Evolutionary conservation across 164 flowering plant genomes (phyloP), one percentile per base, ranked within the genome.

Genomic region (Santalum album): DNA sequence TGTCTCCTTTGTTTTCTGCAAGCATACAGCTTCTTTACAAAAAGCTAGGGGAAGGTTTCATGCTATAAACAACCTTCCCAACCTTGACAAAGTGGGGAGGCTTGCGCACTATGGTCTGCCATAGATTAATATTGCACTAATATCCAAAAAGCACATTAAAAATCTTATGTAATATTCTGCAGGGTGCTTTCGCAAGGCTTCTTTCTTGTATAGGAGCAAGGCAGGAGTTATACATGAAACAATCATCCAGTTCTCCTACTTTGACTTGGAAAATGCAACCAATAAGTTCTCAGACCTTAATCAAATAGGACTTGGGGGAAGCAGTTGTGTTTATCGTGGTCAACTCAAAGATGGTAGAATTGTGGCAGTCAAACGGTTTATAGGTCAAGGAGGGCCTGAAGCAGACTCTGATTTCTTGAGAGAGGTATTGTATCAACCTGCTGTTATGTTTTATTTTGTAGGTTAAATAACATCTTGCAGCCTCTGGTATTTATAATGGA

Each of bases 291-390:
- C 87, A 40, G 60, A 69, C 51, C 61, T 77, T 60, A 85, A 82
- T 66, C 62, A 87, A 45, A 67, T 89, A 36, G 99, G 97, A 53
- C 65, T 78, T 58, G 99, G 99, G 25, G 99, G 90, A 59, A 85
- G 96, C 73, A 89, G 99, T 74, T 72, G 65, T 65, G 99, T 92
- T 15, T 89, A 87, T 63, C 69, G 72, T 57, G 97, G 99, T 45
- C 72, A 65, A 64, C 87, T 92, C 20, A 80, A 62, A 68, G 86
- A 85, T 74, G 96, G 94, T 21, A 83, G 69, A 66, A 65, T 49
- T 48, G 85, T 87, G 60, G 97, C 99, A 35, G 61, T 92, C 22
- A 92, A 92, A 75, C 63, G 95, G 38, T 65, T 92, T 11, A 89
- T 78, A 66, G 40, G 70, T 49, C 76, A 65, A 34, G 76, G 73